Conservation (phyloP, 176 grass and related monocot genomes). For the Rhynchospora pubera region DNA sequence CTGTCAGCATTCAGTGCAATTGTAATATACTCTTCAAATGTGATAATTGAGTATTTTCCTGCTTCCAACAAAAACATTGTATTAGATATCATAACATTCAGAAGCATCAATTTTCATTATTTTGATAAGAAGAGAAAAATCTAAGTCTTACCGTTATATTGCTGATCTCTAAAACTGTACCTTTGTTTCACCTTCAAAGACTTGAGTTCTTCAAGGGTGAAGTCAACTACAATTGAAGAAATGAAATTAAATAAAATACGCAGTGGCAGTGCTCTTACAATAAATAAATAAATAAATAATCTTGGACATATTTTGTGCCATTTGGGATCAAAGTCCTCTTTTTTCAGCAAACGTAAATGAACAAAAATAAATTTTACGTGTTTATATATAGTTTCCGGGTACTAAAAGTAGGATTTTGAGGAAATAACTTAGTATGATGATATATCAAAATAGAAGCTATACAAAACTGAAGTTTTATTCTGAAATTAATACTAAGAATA, state of each 20-base stretch:
- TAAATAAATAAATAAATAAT: neutral
- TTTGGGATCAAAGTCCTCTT: neutral
- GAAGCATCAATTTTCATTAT: neutral
- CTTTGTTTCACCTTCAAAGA: constrained; percentile 73
- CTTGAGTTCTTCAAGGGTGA: constrained; percentile 61
- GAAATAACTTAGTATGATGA: neutral
- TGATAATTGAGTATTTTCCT: constrained; percentile 77
- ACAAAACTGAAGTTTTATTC: neutral
- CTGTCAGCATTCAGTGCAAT: constrained; percentile 59
- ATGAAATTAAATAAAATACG: neutral
- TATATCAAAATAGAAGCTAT: neutral
- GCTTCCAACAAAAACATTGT: constrained; percentile 2
- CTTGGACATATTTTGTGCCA: neutral
- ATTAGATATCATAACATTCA: neutral
- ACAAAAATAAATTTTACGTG: neutral
- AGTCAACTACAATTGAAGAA: constrained; percentile 52
- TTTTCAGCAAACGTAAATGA: neutral
- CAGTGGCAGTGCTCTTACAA: neutral
- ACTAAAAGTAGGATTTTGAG: neutral
- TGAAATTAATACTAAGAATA: neutral
- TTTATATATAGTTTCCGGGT: neutral
- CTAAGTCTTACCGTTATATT: constrained; percentile 47
- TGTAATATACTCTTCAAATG: constrained; percentile 69
- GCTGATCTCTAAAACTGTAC: constrained; percentile 53
- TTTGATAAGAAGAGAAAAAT: neutral